Percentiles rank a stretch among this genome's conserved stretches.
These are phyloP conservation scores for Teratosphaeria epicoccoides DNA, from an alignment of 2,329 filamentous ascomycete genomes.

Conservation along the genomic window DNA sequence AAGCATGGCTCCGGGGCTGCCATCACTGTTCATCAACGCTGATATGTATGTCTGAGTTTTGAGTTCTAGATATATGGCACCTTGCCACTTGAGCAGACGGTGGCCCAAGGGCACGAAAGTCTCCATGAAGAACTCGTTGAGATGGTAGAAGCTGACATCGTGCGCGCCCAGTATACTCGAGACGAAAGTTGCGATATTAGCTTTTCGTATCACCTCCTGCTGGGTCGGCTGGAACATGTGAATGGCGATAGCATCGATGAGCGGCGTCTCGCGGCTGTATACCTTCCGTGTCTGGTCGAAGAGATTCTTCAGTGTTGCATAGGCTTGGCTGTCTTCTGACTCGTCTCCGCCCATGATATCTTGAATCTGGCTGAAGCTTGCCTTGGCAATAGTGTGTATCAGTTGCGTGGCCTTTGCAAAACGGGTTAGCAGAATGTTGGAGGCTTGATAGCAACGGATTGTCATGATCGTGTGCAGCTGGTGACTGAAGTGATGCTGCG, in stretches of 20 bases:
- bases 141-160: slow-evolving; percentile 52
- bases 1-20: slow-evolving; percentile 45
- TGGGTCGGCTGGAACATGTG: slow-evolving; percentile 33
- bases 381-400: slow-evolving; percentile 46
- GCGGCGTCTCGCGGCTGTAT: slow-evolving; percentile 46
- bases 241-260: slow-evolving; percentile 33
- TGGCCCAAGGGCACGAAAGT: slow-evolving; percentile 52
- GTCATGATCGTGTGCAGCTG: background rate
- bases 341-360: slow-evolving; percentile 40
- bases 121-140: slow-evolving; percentile 53
- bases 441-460: slow-evolving; percentile 1
- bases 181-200: slow-evolving; percentile 55
- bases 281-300: slow-evolving; percentile 55
- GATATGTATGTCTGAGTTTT: slow-evolving; percentile 60
- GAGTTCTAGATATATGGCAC: slow-evolving; percentile 50
- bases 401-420: slow-evolving; percentile 45
- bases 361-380: slow-evolving; percentile 46
- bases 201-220: slow-evolving; percentile 50
- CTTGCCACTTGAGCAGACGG: slow-evolving; percentile 49
- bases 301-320: slow-evolving; percentile 49
- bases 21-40: slow-evolving; percentile 46
- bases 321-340: slow-evolving; percentile 43
- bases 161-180: slow-evolving; percentile 51
- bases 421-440: background rate
- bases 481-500: too few species aligned